These are phyloP conservation scores for Suillus luteus DNA, from an alignment of 768 basidiomycete genomes.

Conservation along the genomic window DNA sequence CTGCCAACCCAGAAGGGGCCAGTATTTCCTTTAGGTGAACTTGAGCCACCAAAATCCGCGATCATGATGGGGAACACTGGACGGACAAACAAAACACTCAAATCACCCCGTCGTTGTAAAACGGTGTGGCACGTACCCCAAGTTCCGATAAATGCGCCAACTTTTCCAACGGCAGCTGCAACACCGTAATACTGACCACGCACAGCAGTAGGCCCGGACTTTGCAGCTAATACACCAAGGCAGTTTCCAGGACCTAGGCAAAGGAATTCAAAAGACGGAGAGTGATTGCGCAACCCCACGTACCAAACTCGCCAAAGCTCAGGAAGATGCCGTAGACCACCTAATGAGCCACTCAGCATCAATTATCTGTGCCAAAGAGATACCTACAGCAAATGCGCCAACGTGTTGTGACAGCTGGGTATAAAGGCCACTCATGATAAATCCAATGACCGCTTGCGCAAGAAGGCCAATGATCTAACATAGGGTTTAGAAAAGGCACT, in stretches of 20 bases:
- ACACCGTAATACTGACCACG: constrained; percentile 86
- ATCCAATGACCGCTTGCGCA: constrained; percentile 73
- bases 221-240: constrained; percentile 82
- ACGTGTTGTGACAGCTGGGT: constrained; percentile 58
- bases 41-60: constrained; percentile 59
- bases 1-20: constrained; percentile 91
- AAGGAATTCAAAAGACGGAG: constrained; percentile 9
- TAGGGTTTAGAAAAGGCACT: background rate
- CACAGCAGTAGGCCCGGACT: constrained; percentile 82
- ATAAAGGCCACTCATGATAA: constrained; percentile 89
- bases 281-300: background rate
- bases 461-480: constrained; percentile 66
- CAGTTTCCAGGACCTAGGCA: constrained; percentile 76
- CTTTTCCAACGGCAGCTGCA: constrained; percentile 84
- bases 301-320: constrained; percentile 85
- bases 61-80: constrained; percentile 71
- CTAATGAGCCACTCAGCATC: constrained; percentile 30
- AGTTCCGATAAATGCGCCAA: constrained; percentile 83
- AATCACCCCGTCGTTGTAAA: constrained; percentile 4
- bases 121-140: constrained; percentile 54
- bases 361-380: background rate
- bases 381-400: constrained; percentile 70
- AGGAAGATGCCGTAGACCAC: constrained; percentile 92
- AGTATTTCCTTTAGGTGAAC: constrained; percentile 61
- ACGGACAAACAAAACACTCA: constrained; percentile 8